Base-by-base conservation (phyloP, 2,329 filamentous ascomycete species). In the Talaromyces atroroseus region DNA sequence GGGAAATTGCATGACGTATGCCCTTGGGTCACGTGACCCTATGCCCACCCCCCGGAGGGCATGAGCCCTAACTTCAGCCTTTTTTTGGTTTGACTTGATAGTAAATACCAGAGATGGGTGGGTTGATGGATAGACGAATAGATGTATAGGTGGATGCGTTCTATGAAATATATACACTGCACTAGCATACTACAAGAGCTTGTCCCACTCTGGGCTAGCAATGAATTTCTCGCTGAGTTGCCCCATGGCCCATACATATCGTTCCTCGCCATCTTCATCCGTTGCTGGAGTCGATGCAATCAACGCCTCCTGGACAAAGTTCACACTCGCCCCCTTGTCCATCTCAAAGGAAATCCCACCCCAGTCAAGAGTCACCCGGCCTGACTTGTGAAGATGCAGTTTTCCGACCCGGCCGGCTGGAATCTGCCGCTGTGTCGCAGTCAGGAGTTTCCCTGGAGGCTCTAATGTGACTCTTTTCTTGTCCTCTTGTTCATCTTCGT, bases 181-280 rank as follows among this genome's bases (percentile, higher is more conserved):
- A 7, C 26, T 29, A 29, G 26, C 7, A 29, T 10, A 29, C 26
- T 58, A 73, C 51, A 75, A 61, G 53, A 85, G 77, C 63, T 78
- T 74, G 48, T 75, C 74, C 80, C 82, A 85, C 65, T 86, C 78
- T 14, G 84, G 84, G 51, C 77, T 80, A 34, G 85, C 79, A 2
- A 86, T 81, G 65, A 86, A 85, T 69, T 85, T 86, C 54, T 81
- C 82, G 67, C 80, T 82, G n/a, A 86, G 75, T 63, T 83, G 78
- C 8, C 83, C 84, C 73, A 86, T 80, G 2, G 78, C 78, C 69
- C 78, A 79, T 38, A 79, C 76, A 7, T n/a, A 20, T 5, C 54
- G 36, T 18, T 69, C 56, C 12, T 64, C 66, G 45, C 58, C 65
- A 23, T 62, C 60, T 20, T 57, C 52, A 34, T 56, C 58, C 45